Base-by-base conservation (phyloP, 2,329 filamentous ascomycete species). In the Trichoderma aggressivum region DNA sequence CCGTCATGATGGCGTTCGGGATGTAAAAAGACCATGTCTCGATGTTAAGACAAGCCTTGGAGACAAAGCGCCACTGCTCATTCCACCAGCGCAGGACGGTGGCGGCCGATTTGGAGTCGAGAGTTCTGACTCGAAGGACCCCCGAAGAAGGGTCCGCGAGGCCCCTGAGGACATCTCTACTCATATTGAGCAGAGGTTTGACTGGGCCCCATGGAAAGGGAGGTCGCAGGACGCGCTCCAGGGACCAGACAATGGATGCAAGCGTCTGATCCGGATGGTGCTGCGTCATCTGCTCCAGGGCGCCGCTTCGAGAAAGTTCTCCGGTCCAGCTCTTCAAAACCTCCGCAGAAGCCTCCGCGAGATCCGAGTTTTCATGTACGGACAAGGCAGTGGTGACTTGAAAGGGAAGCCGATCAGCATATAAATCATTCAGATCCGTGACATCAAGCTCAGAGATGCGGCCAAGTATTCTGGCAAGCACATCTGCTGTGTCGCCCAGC, bases 241-340 rank as follows among this genome's bases (percentile, higher is more conserved):
- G 53, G 11, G 79, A 76, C 77, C 78, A 83, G 3, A 85, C 84
- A 59, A 89, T 82, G 1, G 81, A 82, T 8, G 80, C 79, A 12
- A 83, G 73, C 1, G 81, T 83, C 74, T 82, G 80, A 16, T 82
- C 81, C 7, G 82, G 79, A 62, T 82, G 81, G 1, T 80, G 76
- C 56, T 81, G 79, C 7, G 81, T 79, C 77, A 82, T 81, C 62
- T 82, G 80, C 64, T 82, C 79, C 21, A 82, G 76, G 3, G 81
- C 80, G 12, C 77, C 75, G 36, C 78, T 79, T 53, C 87, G 85
- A 24, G 82, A 83, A 39, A 84, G 78, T 79, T 97, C 89, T 10
- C 88, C 88, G 43, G 93, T 96, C 76, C 95, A 88, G 43, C 89
- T 89, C 80, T 97, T 97, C 74, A 98, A 87, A 32, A 98, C 84